phyloP scores from a whole-genome alignment of 768 basidiomycete species.

The Cystofilobasidium macerans region DNA sequence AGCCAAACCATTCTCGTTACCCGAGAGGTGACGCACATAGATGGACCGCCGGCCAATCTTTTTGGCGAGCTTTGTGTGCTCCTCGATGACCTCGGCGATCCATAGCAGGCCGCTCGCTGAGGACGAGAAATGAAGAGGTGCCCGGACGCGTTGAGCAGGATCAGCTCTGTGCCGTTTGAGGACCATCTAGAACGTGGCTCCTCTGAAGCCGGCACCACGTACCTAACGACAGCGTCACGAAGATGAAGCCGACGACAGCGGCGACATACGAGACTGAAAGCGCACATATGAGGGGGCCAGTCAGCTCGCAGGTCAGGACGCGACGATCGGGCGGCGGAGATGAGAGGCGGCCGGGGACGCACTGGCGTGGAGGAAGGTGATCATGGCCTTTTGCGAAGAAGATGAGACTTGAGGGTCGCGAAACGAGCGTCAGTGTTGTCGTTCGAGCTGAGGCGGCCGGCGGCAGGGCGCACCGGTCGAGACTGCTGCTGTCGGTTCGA shows the following conservation, averaged over 20 bases:
- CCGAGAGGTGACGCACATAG: slow-evolving; percentile 53
- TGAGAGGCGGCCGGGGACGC: neutral
- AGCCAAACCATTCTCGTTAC: too few relatives aligned
- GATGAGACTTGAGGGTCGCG: neutral
- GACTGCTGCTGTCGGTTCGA: too few relatives aligned
- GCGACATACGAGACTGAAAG: slow-evolving; percentile 49
- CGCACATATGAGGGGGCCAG: too few relatives aligned
- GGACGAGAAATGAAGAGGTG: neutral
- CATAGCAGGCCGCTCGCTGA: slow-evolving; percentile 86
- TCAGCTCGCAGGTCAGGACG: neutral
- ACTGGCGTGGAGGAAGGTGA: slow-evolving; percentile 22
- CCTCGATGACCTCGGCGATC: slow-evolving; percentile 89
- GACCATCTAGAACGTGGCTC: too few relatives aligned
- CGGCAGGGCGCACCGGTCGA: too few relatives aligned
- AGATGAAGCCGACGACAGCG: slow-evolving; percentile 64
- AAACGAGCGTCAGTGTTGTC: neutral
- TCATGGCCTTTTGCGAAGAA: neutral
- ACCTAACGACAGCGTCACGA: slow-evolving; percentile 88
- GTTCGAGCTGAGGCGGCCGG: too few relatives aligned
- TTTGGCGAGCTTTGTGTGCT: slow-evolving; percentile 76
- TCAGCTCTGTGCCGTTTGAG: neutral
- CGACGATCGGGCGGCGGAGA: neutral
- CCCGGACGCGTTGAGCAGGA: neutral
- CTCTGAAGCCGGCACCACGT: too few relatives aligned
- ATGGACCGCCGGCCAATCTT: slow-evolving; percentile 68